phyloP scores from a whole-genome alignment of 805 yeast species.

The Lipomyces oligophaga region DNA sequence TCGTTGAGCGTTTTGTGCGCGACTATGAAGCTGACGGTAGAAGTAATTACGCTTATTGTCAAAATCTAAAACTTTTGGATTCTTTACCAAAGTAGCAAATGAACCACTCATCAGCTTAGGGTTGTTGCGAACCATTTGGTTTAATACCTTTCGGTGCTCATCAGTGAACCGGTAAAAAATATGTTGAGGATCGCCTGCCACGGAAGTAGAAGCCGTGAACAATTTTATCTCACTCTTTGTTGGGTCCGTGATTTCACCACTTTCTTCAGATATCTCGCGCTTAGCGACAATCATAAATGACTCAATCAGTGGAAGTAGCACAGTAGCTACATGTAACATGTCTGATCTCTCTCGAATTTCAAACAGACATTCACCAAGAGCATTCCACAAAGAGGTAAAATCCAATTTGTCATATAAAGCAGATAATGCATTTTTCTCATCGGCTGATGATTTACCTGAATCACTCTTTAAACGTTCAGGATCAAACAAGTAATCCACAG shows the following conservation, averaged over 20 bases:
- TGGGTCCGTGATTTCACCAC: not conserved
- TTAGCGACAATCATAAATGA: slow-evolving; percentile 95
- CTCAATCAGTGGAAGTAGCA: slow-evolving; percentile 80
- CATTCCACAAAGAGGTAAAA: slow-evolving; percentile 79
- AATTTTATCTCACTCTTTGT: slow-evolving; percentile 2
- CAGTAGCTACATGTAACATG: slow-evolving; percentile 66
- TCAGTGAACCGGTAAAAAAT: slow-evolving; percentile 83
- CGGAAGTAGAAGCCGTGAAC: not conserved
- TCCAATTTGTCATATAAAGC: slow-evolving; percentile 62
- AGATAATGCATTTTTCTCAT: slow-evolving; percentile 50
- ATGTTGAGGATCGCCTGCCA: slow-evolving; percentile 2
- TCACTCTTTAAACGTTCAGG: slow-evolving; percentile 33
- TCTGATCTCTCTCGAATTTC: slow-evolving; percentile 57
- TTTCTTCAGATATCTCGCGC: slow-evolving; percentile 36
- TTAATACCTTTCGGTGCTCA: slow-evolving; percentile 79
- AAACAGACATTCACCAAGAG: slow-evolving; percentile 67
- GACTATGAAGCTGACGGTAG: slow-evolving; percentile 63
- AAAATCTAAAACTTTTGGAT: slow-evolving; percentile 86
- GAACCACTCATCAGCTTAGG: slow-evolving; percentile 96
- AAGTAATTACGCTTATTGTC: slow-evolving; percentile 89
- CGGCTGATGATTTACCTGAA: slow-evolving; percentile 5
- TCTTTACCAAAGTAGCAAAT: slow-evolving; percentile 79
- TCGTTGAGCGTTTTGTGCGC: slow-evolving; percentile 36
- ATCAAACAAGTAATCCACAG: slow-evolving; percentile 76
- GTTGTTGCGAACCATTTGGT: slow-evolving; percentile 85